Base-by-base conservation (phyloP, 177 flowering plant genomes). In the Vitis hybrid region DNA sequence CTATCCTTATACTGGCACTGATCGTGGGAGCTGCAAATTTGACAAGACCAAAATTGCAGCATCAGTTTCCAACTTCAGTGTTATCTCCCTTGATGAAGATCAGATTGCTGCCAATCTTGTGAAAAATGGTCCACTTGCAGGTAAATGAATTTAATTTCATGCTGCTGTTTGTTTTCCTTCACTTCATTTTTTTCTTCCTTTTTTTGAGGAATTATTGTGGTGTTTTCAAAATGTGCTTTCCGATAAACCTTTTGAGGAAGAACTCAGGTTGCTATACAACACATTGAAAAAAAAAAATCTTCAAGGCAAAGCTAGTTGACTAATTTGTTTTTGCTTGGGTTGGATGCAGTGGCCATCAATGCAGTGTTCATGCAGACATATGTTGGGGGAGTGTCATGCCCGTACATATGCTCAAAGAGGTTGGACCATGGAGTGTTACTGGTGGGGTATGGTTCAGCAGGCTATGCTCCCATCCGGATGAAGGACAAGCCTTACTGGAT, bases 51-150 rank as follows among this genome's bases (percentile, higher is more conserved):
- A 91, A 82, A 79, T 93, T 81, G 98, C 78, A 56, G 97, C 98
- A 7, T 75, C 83, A 10, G 99, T 88, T 6, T 75, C 95, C 58
- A 96, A 96, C 83, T 96, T 89, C 80, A 96, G 97, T 58, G 94
- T 93, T 24, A 88, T 95, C 35, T 93, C 99, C 65, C 84, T 86
- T 46, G 93, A 96, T 66, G 98, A 93, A 68, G 97, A 90, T 35
- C 98, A 94, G 78, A 88, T 93, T 73, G 95, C 98, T 67, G 99
- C 99, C 14, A 96, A 96, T 77, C 92, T 96, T 35, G 98, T 96
- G 72, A 84, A 93, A 71, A 78, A 91, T 70, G 99, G 99, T 19
- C 99, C 99, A 50, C 98, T 94, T 78, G 92, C 98, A 71, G 86
- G 98, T 93, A 72, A 67, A 30, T 30, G 18, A 62, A 30, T 15